Conservation (phyloP, 208 protist species). For the Leishmania major region DNA sequence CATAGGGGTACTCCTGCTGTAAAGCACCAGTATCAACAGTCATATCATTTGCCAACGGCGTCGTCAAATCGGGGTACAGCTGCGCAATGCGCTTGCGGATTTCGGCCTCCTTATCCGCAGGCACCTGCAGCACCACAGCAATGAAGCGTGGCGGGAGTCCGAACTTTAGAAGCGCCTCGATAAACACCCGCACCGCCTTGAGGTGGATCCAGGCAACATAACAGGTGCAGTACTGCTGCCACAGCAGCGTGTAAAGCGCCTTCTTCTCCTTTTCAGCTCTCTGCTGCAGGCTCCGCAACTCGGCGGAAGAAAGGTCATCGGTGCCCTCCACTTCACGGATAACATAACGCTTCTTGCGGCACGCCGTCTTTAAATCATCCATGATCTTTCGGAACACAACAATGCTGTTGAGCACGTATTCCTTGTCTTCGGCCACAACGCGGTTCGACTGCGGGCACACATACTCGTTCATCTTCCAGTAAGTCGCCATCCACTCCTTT, state of each 20-base stretch:
- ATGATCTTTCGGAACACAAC: slow-evolving; percentile 87
- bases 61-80: slow-evolving; percentile 70
- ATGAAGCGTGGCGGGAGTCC: slow-evolving; percentile 90
- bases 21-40: slow-evolving; percentile 60
- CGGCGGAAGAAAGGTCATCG: slow-evolving; percentile 64
- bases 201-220: slow-evolving; percentile 93
- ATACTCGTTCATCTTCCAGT: slow-evolving; percentile 87
- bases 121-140: slow-evolving; percentile 76
- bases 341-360: slow-evolving; percentile 78
- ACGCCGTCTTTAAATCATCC: slow-evolving; percentile 82
- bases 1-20: slow-evolving; percentile 87
- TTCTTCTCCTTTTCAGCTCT: slow-evolving; percentile 87
- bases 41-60: slow-evolving; percentile 51
- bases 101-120: slow-evolving; percentile 70
- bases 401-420: slow-evolving; percentile 89
- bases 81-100: slow-evolving; percentile 77
- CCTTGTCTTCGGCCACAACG: slow-evolving; percentile 87
- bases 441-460: slow-evolving; percentile 84
- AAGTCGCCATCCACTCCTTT: slow-evolving; percentile 82
- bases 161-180: slow-evolving; percentile 90
- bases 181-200: slow-evolving; percentile 92
- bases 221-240: slow-evolving; percentile 87
- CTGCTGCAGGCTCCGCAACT: slow-evolving; percentile 70
- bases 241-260: slow-evolving; percentile 78
- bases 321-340: slow-evolving; percentile 77